Evolutionary conservation across 75 land plant genomes (phyloP), one percentile per base, ranked within the genome.

Genomic region (Sequoia sempervirens): DNA sequence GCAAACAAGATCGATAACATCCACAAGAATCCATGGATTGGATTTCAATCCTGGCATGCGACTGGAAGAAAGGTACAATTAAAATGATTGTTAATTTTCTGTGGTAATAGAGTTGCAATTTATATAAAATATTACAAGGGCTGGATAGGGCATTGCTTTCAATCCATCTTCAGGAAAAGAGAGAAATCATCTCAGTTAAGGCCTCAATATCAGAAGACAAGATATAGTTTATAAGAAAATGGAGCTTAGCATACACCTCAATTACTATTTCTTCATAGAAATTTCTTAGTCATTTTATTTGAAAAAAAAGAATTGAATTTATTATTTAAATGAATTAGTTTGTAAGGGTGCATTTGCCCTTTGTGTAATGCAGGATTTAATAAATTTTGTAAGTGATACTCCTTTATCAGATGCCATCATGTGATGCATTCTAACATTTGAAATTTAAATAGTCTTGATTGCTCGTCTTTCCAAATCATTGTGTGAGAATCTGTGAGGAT

Each of bases 21-120:
- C 76, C 99, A 97, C 87, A 93, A 86, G 78, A 89, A 92, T 80
- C 93, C 98, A 34, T 97, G 99, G 98, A 94, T 97, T 80, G 99
- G 99, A 10, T 97, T 97, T 82, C 99, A 97, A 84, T 93, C 98
- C 80, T 97, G 99, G 99, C 94, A 84, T 85, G 95, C 99, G 61
- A 76, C 91, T 85, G 93, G 95, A 79, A 96, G 87, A 82, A 93
- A 93, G 91, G 99, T 97, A 91, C 32, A 34, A 34, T 9, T 54
- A 52, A 80, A 80, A 36, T 17, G 38, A 0, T 17, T 36, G 40
- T 28, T 81, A 11, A 30, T 70, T 70, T 70, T 70, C 36, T 30
- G 36, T 70, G 12, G 73, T 30, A 30, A 61, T 61, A 28, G 66
- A 61, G 26, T 61, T 26, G n/a, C 8, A 20, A 23, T 20, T 23